Evolutionary conservation across 257 asterid species (phyloP).

Genomic region (Solanum chiquidenum): DNA sequence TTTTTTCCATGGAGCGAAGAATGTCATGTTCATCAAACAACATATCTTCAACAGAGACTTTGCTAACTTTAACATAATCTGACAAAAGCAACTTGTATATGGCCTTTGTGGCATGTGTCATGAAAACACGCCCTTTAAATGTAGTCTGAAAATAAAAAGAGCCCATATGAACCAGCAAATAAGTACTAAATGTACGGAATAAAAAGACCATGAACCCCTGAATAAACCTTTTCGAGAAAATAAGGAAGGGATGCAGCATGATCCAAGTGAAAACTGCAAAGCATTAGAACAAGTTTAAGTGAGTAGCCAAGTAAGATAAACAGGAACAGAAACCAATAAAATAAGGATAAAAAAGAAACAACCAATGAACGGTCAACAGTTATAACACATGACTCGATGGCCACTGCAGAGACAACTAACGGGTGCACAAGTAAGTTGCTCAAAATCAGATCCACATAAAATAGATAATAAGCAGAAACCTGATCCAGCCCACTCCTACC

Average conservation of each 20-base stretch:
- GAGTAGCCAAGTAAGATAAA: not conserved
- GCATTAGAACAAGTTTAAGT: not conserved
- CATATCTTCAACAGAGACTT: constrained; percentile 97
- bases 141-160: constrained; percentile 49
- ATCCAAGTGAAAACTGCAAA: constrained; percentile 95
- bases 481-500: not conserved
- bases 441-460: not conserved
- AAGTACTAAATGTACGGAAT: not conserved
- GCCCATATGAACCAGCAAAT: constrained; percentile 3
- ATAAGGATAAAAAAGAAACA: not conserved
- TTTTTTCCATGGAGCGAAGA: constrained; percentile 74
- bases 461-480: not conserved
- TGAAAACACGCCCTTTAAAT: constrained; percentile 83
- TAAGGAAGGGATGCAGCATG: constrained; percentile 99
- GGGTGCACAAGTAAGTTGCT: not conserved
- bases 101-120: constrained; percentile 98
- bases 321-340: not conserved
- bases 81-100: constrained; percentile 84
- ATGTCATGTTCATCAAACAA: constrained; percentile 78
- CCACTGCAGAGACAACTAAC: not conserved
- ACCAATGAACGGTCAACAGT: not conserved
- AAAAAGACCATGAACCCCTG: not conserved
- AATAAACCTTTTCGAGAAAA: constrained; percentile 82
- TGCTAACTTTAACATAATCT: constrained; percentile 96
- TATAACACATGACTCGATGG: not conserved